Conservation (phyloP, 73 alveolate species). For the Tetrahymena thermophila region DNA sequence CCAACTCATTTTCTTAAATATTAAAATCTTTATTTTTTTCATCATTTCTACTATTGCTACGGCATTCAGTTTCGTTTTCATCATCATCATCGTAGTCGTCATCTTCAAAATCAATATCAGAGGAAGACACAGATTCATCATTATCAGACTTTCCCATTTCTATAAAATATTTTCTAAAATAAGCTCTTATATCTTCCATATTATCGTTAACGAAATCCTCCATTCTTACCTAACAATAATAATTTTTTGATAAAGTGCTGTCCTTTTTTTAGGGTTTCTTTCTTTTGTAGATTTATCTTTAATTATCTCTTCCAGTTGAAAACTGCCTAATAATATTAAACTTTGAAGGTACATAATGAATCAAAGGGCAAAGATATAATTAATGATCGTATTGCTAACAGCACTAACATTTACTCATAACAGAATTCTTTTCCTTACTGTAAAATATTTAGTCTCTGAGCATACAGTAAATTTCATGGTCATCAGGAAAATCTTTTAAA, state of each 20-base stretch:
- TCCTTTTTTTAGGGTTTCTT: background rate
- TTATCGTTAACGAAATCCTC: background rate
- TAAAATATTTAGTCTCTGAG: background rate
- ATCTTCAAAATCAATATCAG: background rate
- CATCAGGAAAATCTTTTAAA: background rate
- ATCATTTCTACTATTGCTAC: background rate
- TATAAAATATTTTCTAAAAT: background rate
- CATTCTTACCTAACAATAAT: background rate
- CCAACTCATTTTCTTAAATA: background rate
- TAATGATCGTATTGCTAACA: background rate
- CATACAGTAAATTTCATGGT: background rate
- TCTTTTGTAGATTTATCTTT: background rate
- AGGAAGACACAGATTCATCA: background rate
- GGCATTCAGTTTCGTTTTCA: background rate
- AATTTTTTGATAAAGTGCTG: background rate
- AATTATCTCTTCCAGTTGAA: background rate
- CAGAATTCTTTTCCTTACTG: background rate
- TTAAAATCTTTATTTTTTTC: background rate
- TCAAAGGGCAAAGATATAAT: background rate
- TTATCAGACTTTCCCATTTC: background rate
- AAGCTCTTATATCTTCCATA: background rate
- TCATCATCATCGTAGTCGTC: background rate
- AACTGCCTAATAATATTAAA: background rate
- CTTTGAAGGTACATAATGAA: background rate
- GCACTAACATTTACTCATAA: background rate